These are phyloP conservation scores for Aegle marmelos DNA, from an alignment of 345 rosid species.

Conservation along the genomic window DNA sequence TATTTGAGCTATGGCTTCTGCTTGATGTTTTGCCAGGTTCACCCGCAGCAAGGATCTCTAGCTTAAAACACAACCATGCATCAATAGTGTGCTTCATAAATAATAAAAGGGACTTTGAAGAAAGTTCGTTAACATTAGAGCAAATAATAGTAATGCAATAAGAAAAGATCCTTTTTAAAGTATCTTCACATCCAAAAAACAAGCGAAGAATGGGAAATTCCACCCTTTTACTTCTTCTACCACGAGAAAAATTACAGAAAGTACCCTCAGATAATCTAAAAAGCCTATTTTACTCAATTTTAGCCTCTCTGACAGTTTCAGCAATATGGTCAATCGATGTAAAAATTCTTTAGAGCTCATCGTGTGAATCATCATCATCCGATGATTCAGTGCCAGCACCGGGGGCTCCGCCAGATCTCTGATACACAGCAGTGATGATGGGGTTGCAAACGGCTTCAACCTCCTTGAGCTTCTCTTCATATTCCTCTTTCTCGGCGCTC, in stretches of 20 bases:
- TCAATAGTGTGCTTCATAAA: background rate
- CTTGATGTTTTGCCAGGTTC: no score
- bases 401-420: constrained; percentile 79
- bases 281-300: constrained; percentile 15
- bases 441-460: constrained; percentile 96
- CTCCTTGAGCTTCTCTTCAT: constrained; percentile 95
- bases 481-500: constrained; percentile 79
- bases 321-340: constrained; percentile 10
- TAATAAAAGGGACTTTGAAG: background rate
- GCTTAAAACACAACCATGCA: background rate
- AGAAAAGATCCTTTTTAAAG: background rate
- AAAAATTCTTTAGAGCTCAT: constrained; percentile 47
- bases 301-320: background rate
- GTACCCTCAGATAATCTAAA: constrained; percentile 13
- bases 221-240: constrained; percentile 9
- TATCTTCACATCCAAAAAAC: constrained; percentile 20
- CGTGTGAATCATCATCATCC: constrained; percentile 52
- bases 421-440: constrained; percentile 77
- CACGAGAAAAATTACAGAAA: constrained; percentile 33
- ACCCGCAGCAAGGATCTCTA: background rate
- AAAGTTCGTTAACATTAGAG: background rate
- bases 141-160: constrained; percentile 6
- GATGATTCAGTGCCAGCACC: constrained; percentile 39
- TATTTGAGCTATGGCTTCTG: no score
- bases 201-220: constrained; percentile 15